Evolutionary conservation across 495 filamentous ascomycete species (phyloP).

Genomic region (Stereocaulon alpinum): DNA sequence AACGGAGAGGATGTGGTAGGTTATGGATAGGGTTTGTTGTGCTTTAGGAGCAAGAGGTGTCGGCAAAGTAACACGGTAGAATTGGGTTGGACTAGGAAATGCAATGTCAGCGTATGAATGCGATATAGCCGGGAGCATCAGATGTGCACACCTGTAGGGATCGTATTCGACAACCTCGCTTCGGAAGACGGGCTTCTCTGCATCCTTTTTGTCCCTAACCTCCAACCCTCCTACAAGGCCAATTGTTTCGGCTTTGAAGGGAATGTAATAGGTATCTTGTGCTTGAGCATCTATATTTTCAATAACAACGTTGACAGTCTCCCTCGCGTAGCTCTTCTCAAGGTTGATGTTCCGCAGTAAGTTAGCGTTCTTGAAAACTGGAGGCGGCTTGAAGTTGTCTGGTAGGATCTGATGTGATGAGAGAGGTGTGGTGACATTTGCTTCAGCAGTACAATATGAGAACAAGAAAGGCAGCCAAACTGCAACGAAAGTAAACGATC

Average conservation of each 20-base stretch:
- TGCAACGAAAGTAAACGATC: constrained; percentile 19
- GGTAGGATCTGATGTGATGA: constrained; percentile 48
- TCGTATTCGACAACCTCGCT: constrained; percentile 58
- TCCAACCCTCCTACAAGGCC: constrained; percentile 74
- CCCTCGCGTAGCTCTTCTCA: constrained; percentile 81
- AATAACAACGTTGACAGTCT: constrained; percentile 84
- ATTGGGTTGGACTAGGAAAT: constrained; percentile 56
- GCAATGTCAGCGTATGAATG: constrained; percentile 23
- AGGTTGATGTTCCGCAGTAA: constrained; percentile 81
- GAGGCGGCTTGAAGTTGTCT: constrained; percentile 70
- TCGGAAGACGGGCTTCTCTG: constrained; percentile 52
- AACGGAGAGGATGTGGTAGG: constrained; percentile 63
- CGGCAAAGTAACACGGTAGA: constrained; percentile 71
- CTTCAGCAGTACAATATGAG: constrained; percentile 25
- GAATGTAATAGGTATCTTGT: constrained; percentile 81
- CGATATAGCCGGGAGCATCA: constrained; percentile 21
- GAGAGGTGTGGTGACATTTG: constrained; percentile 27
- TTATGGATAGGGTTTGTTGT: constrained; percentile 79
- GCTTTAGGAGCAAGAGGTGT: constrained; percentile 60
- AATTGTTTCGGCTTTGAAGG: constrained; percentile 66
- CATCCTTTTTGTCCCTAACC: constrained; percentile 79
- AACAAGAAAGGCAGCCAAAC: constrained; percentile 24
- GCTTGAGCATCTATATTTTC: constrained; percentile 72
- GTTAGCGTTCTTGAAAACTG: constrained; percentile 86
- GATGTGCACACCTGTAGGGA: constrained; percentile 43